Evolutionary conservation across 306 rosid species (phyloP), one percentile per base, ranked within the genome.

Genomic region (Prunus fruticosa): DNA sequence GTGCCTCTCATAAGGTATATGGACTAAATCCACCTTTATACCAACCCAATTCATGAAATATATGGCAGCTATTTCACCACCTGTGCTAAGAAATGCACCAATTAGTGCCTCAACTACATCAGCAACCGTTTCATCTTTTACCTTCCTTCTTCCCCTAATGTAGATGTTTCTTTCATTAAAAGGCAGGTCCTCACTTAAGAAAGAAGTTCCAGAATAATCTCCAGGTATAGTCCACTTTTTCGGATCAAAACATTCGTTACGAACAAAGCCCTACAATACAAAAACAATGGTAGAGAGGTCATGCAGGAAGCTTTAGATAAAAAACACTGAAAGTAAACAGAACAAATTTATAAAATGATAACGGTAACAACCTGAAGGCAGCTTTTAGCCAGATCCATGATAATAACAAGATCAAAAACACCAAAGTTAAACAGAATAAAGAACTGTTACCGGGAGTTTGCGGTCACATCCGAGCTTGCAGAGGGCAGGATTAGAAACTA

Each of bases 71-170:
- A 18, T 85, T 78, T 91, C 98, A 12, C 97, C 98, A 34, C 91
- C 87, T 2, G 71, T 77, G 78, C 88, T 86, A 46, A 93, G 96
- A 77, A 72, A 85, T 19, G 88, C 98, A 80, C 98, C 98, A 68
- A 93, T 89, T 46, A 93, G 85, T 69, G 98, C 97, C 85, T 93
- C 98, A 2, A 93, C 97, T 61, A 88, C 93, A 80, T 93, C 97
- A 5, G 91, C 95, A 74, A 93, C 74, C 30, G 67, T 70, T 72
- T 91, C 83, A 2, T 67, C 54, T 72, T 70, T 83, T n/a, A 91
- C 10, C 30, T 91, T 91, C 75, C 90, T 86, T 14, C 22, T 62
- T 62, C 81, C 81, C 19, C 67, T 46, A 23, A 83, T 56, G 74
- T 86, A 88, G 30, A 84, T 13, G 65, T 80, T 88, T 16, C 47